Evolutionary conservation across 208 protist species (phyloP).

Genomic region (Trypanosoma theileri): DNA sequence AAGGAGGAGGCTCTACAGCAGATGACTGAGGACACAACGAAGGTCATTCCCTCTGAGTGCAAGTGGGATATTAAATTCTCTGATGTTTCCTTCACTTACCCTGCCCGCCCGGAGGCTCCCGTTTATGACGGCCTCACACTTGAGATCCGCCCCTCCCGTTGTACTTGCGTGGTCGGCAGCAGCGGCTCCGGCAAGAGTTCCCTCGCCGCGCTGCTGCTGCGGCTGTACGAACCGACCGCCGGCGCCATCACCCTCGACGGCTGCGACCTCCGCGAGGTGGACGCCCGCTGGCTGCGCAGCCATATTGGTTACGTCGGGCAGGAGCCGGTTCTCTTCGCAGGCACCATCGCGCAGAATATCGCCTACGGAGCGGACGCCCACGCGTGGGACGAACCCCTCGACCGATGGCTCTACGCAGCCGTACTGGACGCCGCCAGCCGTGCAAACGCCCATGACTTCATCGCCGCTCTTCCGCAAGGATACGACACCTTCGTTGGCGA

Average conservation of each 20-base stretch:
- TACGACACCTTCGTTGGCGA: constrained; percentile 92
- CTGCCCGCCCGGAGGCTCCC: constrained; percentile 69
- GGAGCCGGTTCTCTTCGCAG: constrained; percentile 85
- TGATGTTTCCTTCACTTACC: constrained; percentile 84
- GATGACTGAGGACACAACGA: constrained; percentile 35
- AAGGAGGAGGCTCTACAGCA: constrained; percentile 45
- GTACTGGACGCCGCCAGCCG: constrained; percentile 63
- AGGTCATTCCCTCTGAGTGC: constrained; percentile 42
- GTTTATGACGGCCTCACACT: constrained; percentile 75
- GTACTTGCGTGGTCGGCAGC: constrained; percentile 82
- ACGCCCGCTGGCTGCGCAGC: constrained; percentile 72
- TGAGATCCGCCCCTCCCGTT: constrained; percentile 57
- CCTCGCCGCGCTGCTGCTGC: constrained; percentile 79
- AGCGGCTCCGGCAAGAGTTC: constrained; percentile 87
- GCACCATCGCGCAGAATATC: constrained; percentile 90
- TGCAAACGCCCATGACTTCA: constrained; percentile 92
- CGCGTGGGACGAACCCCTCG: constrained; percentile 77
- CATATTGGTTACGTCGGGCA: constrained; percentile 84
- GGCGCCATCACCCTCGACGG: constrained; percentile 69
- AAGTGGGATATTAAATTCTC: constrained; percentile 66
- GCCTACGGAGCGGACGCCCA: constrained; percentile 70
- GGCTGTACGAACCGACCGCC: constrained; percentile 74
- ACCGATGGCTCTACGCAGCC: constrained; percentile 69
- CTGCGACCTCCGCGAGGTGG: constrained; percentile 54
- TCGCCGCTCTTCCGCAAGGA: constrained; percentile 75